Evolutionary conservation across 768 basidiomycete species (phyloP).

Genomic region (Pleurotus platypus): DNA sequence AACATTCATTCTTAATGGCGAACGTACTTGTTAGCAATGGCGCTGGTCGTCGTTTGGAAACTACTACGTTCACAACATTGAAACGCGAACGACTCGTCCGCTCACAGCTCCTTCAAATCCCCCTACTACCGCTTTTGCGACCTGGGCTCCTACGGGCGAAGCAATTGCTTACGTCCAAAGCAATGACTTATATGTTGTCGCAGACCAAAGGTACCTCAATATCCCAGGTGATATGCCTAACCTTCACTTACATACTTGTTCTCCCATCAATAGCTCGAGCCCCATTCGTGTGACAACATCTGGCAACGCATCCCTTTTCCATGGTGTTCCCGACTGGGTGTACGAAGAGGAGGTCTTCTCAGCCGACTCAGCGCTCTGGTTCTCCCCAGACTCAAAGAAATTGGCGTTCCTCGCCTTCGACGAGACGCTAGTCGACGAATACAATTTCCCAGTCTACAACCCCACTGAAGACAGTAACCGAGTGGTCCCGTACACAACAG

Average conservation of each 20-base stretch:
- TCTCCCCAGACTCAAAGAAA: constrained; percentile 74
- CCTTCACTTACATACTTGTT: neutral
- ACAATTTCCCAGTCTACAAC: constrained; percentile 88
- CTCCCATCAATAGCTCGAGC: constrained; percentile 28
- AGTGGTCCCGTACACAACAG: constrained; percentile 76
- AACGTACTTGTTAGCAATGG: constrained; percentile 70
- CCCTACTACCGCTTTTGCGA: constrained; percentile 72
- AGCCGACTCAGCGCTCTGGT: constrained; percentile 79
- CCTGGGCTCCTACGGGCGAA: constrained; percentile 84
- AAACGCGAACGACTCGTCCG: constrained; percentile 63
- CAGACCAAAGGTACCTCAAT: constrained; percentile 56
- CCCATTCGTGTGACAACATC: constrained; percentile 77
- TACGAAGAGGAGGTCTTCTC: constrained; percentile 91
- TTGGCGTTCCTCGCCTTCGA: constrained; percentile 87
- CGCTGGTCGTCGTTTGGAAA: constrained; percentile 87
- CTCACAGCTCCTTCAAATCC: constrained; percentile 67
- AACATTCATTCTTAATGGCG: neutral
- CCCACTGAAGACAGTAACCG: constrained; percentile 66
- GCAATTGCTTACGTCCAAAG: constrained; percentile 81
- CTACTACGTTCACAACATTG: constrained; percentile 87
- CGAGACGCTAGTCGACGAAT: constrained; percentile 85
- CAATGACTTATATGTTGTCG: constrained; percentile 88
- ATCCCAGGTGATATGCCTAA: neutral
- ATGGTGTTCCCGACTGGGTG: constrained; percentile 97
- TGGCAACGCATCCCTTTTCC: constrained; percentile 83